Evolutionary conservation across 176 grass and related monocot genomes (phyloP).

Genomic region (Eragrostis curvula): DNA sequence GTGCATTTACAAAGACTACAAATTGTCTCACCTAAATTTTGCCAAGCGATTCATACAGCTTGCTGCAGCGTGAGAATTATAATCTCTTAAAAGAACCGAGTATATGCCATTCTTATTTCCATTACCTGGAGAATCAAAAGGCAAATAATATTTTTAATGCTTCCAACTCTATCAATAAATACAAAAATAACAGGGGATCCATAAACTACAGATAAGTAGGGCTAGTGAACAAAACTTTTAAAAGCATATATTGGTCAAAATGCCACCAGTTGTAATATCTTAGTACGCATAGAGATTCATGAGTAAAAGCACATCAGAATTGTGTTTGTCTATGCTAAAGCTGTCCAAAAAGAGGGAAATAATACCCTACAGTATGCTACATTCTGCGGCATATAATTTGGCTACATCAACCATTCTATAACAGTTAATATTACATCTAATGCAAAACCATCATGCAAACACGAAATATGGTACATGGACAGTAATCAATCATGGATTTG

Average conservation of each 20-base stretch:
- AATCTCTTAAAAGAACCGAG: constrained; percentile 93
- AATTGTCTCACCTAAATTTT: constrained; percentile 78
- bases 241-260: constrained; percentile 9
- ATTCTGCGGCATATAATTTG: constrained; percentile 6
- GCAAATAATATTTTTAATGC: constrained; percentile 23
- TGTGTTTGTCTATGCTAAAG: constrained; percentile 14
- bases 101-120: constrained; percentile 90
- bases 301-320: background rate
- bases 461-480: constrained; percentile 3
- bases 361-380: background rate
- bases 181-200: constrained; percentile 16
- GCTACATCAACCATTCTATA: background rate
- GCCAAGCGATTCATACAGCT: constrained; percentile 99
- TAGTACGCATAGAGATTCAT: background rate
- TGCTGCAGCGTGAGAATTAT: constrained; percentile 98
- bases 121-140: constrained; percentile 72
- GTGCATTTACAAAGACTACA: constrained; percentile 20
- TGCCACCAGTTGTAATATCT: constrained; percentile 10
- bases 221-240: constrained; percentile 18
- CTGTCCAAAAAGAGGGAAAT: constrained; percentile 2
- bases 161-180: constrained; percentile 34
- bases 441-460: no score
- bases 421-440: background rate
- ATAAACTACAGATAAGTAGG: background rate
- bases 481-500: background rate